Base-by-base conservation (phyloP, 2,329 filamentous ascomycete species). In the Phaeosphaeria sp. region DNA sequence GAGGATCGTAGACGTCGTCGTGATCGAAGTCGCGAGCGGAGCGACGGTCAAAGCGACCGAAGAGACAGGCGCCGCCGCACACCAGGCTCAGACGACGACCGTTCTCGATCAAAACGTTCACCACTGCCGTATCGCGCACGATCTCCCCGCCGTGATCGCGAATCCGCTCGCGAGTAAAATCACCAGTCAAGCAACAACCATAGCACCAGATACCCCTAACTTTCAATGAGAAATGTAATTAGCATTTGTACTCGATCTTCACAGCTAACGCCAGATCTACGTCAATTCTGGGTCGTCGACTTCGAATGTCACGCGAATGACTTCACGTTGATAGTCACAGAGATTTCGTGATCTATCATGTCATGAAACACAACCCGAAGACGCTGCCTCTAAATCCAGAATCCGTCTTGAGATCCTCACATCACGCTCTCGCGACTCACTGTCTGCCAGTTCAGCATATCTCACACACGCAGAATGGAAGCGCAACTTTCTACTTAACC, bases 111-210 rank as follows among this genome's bases (percentile, higher is more conserved):
- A 25, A 60, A 59, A 25, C 51, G 47, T 20, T 66, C 64, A 8
- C 64, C 64, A 1, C 45, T 66, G 11, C 64, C 64, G 17, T 66
- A 66, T 53, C 64, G 64, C 13, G 64, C 64, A 49, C 64, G 64
- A 15, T 64, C 64, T 6, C 61, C 64, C 30, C 54, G 49, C 6
- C 24, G 20, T 6, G 24, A 53, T 6, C 46, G 18, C 44, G 33
- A 30, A 8, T 21, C n/a, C 17, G 36, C 39, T 22, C 40, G 44
- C 22, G 44, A 46, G 6, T 46, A 25, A 36, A 7, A n/a, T n/a
- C n/a, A n/a, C n/a, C n/a, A n/a, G n/a, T n/a, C n/a, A n/a, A n/a
- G n/a, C n/a, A 36, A 36, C 3, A 13, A 13, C 30, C 15, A 13
- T 13, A 36, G 11, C 11, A 36, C 11, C 5, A 7, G 30, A 36